Evolutionary conservation across 2,329 filamentous ascomycete genomes (phyloP).

Genomic region (Madurella fahalii): DNA sequence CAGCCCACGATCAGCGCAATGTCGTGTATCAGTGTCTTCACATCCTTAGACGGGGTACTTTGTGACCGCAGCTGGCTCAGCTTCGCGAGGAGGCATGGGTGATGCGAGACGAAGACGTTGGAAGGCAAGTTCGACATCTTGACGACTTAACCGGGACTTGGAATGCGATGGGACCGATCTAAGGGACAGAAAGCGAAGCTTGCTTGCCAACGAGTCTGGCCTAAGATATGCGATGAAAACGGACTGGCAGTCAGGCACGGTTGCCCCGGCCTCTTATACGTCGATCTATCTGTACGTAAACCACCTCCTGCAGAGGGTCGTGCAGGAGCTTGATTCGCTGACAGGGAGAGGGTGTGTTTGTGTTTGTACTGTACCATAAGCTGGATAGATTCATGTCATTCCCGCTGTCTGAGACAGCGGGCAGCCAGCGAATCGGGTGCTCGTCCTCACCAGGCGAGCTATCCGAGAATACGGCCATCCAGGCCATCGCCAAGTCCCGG

Average conservation of each 20-base stretch:
- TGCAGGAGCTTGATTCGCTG: conserved; percentile 18
- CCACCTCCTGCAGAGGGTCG: conserved; percentile 9
- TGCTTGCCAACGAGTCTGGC: neutral
- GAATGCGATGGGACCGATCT: neutral
- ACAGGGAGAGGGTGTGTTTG: neutral
- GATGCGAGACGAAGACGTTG: conserved; percentile 73
- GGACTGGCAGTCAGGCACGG: neutral
- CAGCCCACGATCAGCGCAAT: conserved; percentile 78
- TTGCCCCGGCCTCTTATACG: conserved; percentile 3
- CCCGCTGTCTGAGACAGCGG: conserved; percentile 7
- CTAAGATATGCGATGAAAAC: neutral
- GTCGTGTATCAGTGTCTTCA: conserved; percentile 78
- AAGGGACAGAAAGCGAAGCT: neutral
- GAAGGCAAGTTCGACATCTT: conserved; percentile 39
- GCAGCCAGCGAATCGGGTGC: too few relatives aligned
- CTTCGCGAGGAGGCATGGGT: conserved; percentile 85
- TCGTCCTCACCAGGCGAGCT: too few relatives aligned
- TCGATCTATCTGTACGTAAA: neutral
- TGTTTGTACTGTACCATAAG: too few relatives aligned
- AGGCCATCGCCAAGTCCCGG: too few relatives aligned
- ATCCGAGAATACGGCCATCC: too few relatives aligned
- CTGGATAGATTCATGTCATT: conserved; percentile 1
- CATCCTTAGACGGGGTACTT: conserved; percentile 66
- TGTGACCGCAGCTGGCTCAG: conserved; percentile 82
- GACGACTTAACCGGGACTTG: neutral